Conservation (phyloP, 2,329 filamentous ascomycete genomes). For the Cercospora brassicicola region DNA sequence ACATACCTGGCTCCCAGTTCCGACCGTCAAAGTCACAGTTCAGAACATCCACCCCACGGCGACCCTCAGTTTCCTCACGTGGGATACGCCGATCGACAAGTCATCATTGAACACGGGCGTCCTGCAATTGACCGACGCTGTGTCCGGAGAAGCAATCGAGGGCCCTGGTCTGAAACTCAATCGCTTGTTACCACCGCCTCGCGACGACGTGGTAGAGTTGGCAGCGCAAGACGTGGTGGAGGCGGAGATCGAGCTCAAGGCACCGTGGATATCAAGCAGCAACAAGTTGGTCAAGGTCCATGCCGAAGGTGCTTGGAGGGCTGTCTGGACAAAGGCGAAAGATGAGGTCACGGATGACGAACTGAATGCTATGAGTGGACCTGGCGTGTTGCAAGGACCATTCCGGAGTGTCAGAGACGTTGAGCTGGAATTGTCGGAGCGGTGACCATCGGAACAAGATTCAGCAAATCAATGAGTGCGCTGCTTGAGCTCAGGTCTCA, state of each 20-base stretch:
- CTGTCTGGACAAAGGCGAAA: conserved; percentile 36
- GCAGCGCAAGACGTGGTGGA: conserved; percentile 38
- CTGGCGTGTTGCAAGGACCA: conserved; percentile 12
- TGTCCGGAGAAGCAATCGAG: conserved; percentile 34
- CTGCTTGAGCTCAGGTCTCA: not conserved
- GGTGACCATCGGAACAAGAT: not conserved
- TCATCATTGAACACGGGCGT: conserved; percentile 43
- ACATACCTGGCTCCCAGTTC: conserved; percentile 2
- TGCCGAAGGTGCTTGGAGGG: conserved; percentile 39
- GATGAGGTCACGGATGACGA: conserved; percentile 25
- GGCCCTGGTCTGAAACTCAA: conserved; percentile 40
- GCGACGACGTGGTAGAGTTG: conserved; percentile 41
- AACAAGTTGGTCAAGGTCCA: conserved; percentile 42
- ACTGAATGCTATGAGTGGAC: conserved; percentile 22
- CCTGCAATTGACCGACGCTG: conserved; percentile 38
- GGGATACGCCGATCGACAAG: conserved; percentile 45
- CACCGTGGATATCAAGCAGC: conserved; percentile 42
- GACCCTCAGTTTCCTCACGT: conserved; percentile 43
- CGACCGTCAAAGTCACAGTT: conserved; percentile 39
- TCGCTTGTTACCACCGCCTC: conserved; percentile 41
- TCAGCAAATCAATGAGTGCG: not conserved
- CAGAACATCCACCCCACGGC: conserved; percentile 40
- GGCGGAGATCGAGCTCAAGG: conserved; percentile 41
- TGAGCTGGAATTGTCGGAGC: conserved; percentile 16
- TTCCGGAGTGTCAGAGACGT: conserved; percentile 19